Percentiles rank a stretch among this genome's conserved stretches.
Evolutionary conservation across 2,329 filamentous ascomycete genomes (phyloP).

Genomic region (Camptophora hylomeconis): DNA sequence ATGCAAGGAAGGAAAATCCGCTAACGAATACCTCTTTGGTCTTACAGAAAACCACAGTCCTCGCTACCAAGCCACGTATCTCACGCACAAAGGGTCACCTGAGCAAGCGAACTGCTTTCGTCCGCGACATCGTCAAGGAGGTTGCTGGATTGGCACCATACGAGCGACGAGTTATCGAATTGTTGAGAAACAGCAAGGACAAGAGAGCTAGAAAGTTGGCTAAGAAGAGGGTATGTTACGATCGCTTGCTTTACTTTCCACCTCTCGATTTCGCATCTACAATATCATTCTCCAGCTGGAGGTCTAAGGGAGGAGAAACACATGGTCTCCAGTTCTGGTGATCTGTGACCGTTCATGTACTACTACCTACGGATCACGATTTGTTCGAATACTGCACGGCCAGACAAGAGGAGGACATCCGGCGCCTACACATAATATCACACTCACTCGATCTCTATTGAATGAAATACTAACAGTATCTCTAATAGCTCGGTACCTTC

Average conservation of each 20-base stretch:
- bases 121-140: conserved; percentile 95
- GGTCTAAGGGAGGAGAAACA: too few relatives aligned
- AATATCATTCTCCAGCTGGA: too few relatives aligned
- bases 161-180: conserved; percentile 97
- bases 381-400: too few relatives aligned
- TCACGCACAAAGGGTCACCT: conserved; percentile 87
- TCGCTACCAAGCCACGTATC: conserved; percentile 65
- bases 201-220: conserved; percentile 19
- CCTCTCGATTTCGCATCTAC: too few relatives aligned
- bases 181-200: conserved; percentile 97
- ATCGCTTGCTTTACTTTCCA: too few relatives aligned
- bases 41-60: conserved; percentile 66
- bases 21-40: conserved; percentile 4
- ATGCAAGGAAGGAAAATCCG: too few relatives aligned
- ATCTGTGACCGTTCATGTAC: too few relatives aligned
- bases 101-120: conserved; percentile 94
- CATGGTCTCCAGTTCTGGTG: too few relatives aligned
- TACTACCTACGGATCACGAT: too few relatives aligned
- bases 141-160: conserved; percentile 90
- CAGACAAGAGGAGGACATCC: too few relatives aligned
- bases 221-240: conserved; percentile 30
- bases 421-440: too few relatives aligned
- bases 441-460: too few relatives aligned
- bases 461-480: conserved; percentile 2
- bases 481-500: conserved; percentile 79